A percentile compares a stretch with the other conserved stretches of the same genome.
Conservation (phyloP, 768 basidiomycete genomes). For the Amyloporia xantha region DNA sequence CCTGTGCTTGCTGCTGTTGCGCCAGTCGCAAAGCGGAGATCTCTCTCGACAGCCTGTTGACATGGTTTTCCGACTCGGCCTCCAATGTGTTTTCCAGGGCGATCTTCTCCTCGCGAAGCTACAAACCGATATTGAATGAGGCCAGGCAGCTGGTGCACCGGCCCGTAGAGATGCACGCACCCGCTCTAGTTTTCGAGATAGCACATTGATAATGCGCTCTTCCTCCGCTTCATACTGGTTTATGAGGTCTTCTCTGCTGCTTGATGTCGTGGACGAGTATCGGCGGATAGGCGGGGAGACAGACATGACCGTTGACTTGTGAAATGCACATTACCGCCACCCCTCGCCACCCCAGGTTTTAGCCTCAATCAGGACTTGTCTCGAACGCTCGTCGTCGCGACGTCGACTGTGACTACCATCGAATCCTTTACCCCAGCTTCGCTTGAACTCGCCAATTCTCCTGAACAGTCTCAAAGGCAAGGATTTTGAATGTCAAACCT, state of each 20-base stretch:
- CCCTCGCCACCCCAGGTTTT: too few relatives aligned
- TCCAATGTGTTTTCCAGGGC: slow-evolving; percentile 75
- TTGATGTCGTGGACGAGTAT: slow-evolving; percentile 48
- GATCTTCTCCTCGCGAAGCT: slow-evolving; percentile 84
- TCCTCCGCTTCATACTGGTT: slow-evolving; percentile 89
- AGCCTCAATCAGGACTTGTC: too few relatives aligned
- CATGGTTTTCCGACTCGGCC: slow-evolving; percentile 82
- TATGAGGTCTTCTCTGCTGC: slow-evolving; percentile 66
- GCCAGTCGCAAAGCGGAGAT: slow-evolving; percentile 55
- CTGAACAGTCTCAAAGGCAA: neutral
- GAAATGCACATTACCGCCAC: neutral
- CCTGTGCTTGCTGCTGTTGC: slow-evolving; percentile 44
- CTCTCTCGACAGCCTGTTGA: slow-evolving; percentile 69
- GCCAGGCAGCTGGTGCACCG: neutral
- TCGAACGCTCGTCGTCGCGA: too few relatives aligned
- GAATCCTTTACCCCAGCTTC: neutral
- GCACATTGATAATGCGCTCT: slow-evolving; percentile 77
- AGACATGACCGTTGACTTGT: slow-evolving; percentile 22
- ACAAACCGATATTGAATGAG: too few relatives aligned
- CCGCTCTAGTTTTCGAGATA: slow-evolving; percentile 81
- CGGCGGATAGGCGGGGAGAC: slow-evolving; percentile 52
- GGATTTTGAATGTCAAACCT: neutral
- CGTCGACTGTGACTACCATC: neutral
- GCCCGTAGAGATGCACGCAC: slow-evolving; percentile 31
- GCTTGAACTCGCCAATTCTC: neutral